Evolutionary conservation across 2,329 filamentous ascomycete genomes (phyloP).

Genomic region (Coccinonectria pachysandricola): DNA sequence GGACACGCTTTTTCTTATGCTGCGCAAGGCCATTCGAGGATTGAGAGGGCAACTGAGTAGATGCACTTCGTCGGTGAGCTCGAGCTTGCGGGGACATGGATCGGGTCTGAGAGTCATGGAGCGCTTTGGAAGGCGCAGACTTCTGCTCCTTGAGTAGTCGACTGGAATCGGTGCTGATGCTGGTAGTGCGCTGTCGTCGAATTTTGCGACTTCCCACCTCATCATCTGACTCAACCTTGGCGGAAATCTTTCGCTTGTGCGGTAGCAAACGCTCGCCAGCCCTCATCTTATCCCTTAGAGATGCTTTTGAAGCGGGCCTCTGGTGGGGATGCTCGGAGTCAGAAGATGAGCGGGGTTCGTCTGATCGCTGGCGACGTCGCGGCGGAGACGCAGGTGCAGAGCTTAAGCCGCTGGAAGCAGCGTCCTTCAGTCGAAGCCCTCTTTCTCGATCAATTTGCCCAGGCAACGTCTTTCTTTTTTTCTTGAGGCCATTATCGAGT

Average conservation of each 20-base stretch:
- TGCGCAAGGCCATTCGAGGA: conserved; percentile 43
- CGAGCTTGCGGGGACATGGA: conserved; percentile 52
- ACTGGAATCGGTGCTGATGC: conserved; percentile 27
- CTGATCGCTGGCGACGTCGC: conserved; percentile 23
- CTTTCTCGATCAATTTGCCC: conserved; percentile 29
- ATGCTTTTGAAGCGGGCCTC: conserved; percentile 31
- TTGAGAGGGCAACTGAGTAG: conserved; percentile 49
- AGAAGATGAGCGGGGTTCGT: conserved; percentile 37
- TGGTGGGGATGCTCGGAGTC: conserved; percentile 43
- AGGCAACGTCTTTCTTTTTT: conserved; percentile 39
- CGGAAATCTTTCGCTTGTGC: conserved; percentile 42
- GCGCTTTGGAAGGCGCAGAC: conserved; percentile 19
- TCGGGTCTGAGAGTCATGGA: conserved; percentile 25
- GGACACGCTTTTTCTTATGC: conserved; percentile 53
- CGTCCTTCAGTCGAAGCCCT: conserved; percentile 35
- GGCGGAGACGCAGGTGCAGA: conserved; percentile 48
- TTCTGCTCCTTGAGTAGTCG: conserved; percentile 25
- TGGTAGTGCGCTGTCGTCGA: conserved; percentile 42
- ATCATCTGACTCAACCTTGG: conserved; percentile 46
- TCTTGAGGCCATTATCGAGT: conserved; percentile 29
- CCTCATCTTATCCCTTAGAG: conserved; percentile 37
- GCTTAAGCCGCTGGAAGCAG: conserved; percentile 44
- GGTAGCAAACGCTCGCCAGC: conserved; percentile 35
- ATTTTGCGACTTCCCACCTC: conserved; percentile 44
- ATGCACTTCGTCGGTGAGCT: conserved; percentile 52